Base-by-base conservation (phyloP, 2,329 filamentous ascomycete genomes). In the Claviceps sp. region DNA sequence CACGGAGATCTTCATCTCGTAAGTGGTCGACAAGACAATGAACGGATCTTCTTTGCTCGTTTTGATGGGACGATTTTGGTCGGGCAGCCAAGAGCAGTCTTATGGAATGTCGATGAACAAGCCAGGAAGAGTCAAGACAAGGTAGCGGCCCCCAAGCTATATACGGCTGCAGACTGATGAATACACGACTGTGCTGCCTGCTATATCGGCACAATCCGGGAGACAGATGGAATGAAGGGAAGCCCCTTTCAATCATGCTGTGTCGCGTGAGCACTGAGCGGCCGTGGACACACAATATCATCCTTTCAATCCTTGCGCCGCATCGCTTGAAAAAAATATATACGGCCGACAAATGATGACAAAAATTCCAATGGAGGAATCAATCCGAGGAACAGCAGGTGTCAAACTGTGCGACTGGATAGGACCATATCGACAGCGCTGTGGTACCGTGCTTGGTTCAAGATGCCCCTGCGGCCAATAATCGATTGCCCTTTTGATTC, bases 1-100 rank as follows among this genome's bases (percentile, higher is more conserved):
- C 55, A 64, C 60, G 58, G 63, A 58, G 61, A 65, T 60, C 66
- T 72, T 71, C 70, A 72, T 72, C 47, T 61, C 42, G 16, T 20
- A 26, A 2, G 20, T 23, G 20, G 5, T 26, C 11, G 11, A 16
- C 20, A 8, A 44, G 40, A 43, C 17, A 5, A 22, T 13, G 16
- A 16, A n/a, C 40, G 13, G 17, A 34, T 22, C 11, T 43, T 43
- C 17, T 43, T 43, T 43, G 20, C 17, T 43, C 22, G 40, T 43
- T 43, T n/a, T 2, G 42, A 4, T 26, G 23, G 29, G 4, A 29
- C 4, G 9, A 34, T 34, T 34, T 11, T 4, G 20, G 2, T 44
- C 22, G 13, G 22, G 5, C n/a, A 16, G 20, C 11, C 13, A 16
- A 22, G 42, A 26, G 13, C 26, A 14, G 42, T 44, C 11, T 16